A percentile compares a stretch with the other conserved stretches of the same genome.
These are phyloP conservation scores for Gonapodya sp. DNA, from an alignment of 192 early-diverging fungal species.

Conservation along the genomic window DNA sequence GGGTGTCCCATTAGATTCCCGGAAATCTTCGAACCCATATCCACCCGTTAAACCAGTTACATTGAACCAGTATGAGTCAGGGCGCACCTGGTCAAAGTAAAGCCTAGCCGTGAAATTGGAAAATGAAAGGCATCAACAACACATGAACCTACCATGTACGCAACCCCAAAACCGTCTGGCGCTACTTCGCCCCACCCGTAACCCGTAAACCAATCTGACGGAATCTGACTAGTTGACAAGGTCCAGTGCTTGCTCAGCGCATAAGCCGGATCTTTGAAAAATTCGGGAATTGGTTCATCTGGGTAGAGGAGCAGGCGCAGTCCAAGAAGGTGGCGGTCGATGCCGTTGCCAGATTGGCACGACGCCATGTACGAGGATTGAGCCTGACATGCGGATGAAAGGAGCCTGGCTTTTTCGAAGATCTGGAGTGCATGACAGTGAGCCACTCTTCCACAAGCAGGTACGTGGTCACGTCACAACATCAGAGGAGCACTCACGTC, in stretches of 20 bases:
- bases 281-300: conserved; percentile 65
- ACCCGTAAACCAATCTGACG: conserved; percentile 84
- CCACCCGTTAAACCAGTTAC: conserved; percentile 60
- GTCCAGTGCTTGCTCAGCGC: conserved; percentile 76
- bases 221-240: conserved; percentile 85
- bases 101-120: not conserved
- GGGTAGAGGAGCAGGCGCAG: conserved; percentile 66
- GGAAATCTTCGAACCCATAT: conserved; percentile 25
- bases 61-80: conserved; percentile 41
- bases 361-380: conserved; percentile 75
- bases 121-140: conserved; percentile 44
- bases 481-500: not conserved
- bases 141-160: conserved; percentile 88
- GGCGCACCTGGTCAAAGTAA: not conserved
- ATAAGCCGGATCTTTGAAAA: conserved; percentile 83
- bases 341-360: conserved; percentile 71
- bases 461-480: not conserved
- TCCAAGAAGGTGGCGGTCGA: conserved; percentile 87
- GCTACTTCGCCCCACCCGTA: conserved; percentile 79
- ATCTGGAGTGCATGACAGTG: too few relatives aligned
- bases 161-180: conserved; percentile 78
- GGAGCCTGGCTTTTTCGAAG: not conserved
- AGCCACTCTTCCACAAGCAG: not conserved
- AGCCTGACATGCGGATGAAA: conserved; percentile 45
- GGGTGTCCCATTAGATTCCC: conserved; percentile 39